phyloP scores from a whole-genome alignment of 73 alveolate genomes.

The Symbiodinium pilosum region DNA sequence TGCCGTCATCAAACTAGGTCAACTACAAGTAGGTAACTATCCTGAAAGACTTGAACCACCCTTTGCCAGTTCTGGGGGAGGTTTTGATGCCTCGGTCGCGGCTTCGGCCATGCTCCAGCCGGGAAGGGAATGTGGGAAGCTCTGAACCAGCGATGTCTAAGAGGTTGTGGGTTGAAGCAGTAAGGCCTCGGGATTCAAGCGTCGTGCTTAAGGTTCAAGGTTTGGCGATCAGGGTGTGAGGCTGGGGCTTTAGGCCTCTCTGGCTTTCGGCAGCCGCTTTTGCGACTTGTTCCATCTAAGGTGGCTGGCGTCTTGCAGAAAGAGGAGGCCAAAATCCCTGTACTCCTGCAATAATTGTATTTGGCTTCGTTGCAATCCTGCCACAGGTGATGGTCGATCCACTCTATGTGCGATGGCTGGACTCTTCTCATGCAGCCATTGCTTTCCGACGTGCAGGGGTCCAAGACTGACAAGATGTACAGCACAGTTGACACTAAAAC shows the following conservation, averaged over 20 bases:
- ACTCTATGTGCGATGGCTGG: not conserved
- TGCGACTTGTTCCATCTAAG: not conserved
- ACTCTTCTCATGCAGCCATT: not conserved
- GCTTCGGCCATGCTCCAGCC: not conserved
- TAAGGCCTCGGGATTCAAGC: not conserved
- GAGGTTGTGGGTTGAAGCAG: not conserved
- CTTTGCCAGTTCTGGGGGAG: no score
- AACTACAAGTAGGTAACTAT: no score
- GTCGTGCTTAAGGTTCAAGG: no score
- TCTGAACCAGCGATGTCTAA: not conserved
- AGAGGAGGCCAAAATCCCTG: slow-evolving; percentile 1
- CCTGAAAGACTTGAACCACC: no score
- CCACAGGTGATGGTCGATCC: not conserved
- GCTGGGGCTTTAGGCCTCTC: no score
- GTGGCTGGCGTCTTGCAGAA: not conserved
- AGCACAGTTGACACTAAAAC: no score
- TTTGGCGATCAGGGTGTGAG: no score
- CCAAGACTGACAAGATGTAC: no score
- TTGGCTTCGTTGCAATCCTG: not conserved
- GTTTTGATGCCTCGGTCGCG: not conserved
- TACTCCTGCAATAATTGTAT: no score
- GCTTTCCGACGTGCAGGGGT: not conserved
- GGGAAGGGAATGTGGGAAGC: not conserved
- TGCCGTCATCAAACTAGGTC: no score
- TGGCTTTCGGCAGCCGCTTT: no score